Evolutionary conservation across 2,329 filamentous ascomycete genomes (phyloP), one percentile per base, ranked within the genome.

Genomic region (Hypoxylon sp.): DNA sequence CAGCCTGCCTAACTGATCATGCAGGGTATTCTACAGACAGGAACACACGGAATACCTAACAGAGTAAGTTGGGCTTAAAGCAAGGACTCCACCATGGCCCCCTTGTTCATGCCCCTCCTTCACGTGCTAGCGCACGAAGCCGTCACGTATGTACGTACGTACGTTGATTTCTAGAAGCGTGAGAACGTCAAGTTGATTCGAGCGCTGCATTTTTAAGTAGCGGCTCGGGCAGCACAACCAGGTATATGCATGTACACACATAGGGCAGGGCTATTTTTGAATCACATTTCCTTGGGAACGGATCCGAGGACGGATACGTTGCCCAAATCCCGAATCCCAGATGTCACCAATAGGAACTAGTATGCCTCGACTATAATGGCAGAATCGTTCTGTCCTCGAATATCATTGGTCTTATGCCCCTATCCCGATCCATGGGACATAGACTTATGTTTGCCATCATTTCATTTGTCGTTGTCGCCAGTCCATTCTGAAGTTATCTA

Each of bases 31-130:
- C n/a, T n/a, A n/a, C n/a, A n/a, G n/a, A n/a, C n/a, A n/a, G n/a
- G n/a, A n/a, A 47, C 7, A 44, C 43, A 21, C 41, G 47, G 43
- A 43, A 58, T 58, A 48, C 55, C 55, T 41, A 53, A 57, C 45
- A 20, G 15, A 55, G 43, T 38, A 52, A 27, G 44, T 55, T 58
- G 47, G 55, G 55, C 52, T 55, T 35, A 43, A 48, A 54, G 20
- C 34, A 34, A 29, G n/a, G 29, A 50, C 51, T 58, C 55, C 55
- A 58, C 55, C 40, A 23, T 5, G n/a, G 27, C 31, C 40, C 43
- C 37, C 31, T 47, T 43, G 23, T 41, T 13, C 41, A 25, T 31
- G 37, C 48, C 42, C 48, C 51, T 50, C 43, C 42, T 51, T 52
- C 47, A 54, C 50, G 47, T 58, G 51, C 35, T 50, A 48, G 40